Base-by-base conservation (phyloP, 345 rosid species). In the Syzygium aqueum region DNA sequence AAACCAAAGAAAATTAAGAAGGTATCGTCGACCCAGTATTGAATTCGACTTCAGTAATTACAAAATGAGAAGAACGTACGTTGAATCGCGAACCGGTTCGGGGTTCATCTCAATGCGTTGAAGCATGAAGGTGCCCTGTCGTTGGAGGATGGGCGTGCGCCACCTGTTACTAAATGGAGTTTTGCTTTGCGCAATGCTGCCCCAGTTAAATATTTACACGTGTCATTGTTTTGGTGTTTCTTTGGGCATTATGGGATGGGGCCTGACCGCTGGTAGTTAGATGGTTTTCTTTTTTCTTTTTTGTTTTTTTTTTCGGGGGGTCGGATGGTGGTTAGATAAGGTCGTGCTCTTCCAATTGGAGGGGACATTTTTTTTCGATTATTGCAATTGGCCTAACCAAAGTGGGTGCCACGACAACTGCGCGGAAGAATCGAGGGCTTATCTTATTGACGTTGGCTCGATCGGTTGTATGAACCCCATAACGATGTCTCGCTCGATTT, bases 381-480 rank as follows among this genome's bases (percentile, higher is more conserved):
- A 73, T 0, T 33, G 80, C 80, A 33, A 73, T 33, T 37, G 0
- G 80, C 49, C 80, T 17, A 33, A 19, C 80, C 2, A 19, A 19
- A 73, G 80, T 73, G 19, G 80, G 80, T 37, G 80, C 49, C 5
- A 37, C 80, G 8, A 73, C 80, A 73, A 73, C 27, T 0, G 14
- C 80, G 19, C 2, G 23, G 4, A 73, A 9, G 4, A 73, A 33
- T 19, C 3, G 9, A 5, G 3, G 80, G 80, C 80, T 73, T 37
- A 67, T 73, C 80, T 73, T 40, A 0, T 7, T 17, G 9, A 19
- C 46, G 27, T 37, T 9, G 49, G 80, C 80, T 8, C 14, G 4
- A 11, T 6, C 37, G 1, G 14, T 0, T 73, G 11, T 10, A 19
- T 33, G 49, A 33, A 22, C 10, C 27, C 6, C 25, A 10, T 5